Evolutionary conservation across 1,284 basidiomycete species (phyloP).

Genomic region (Rhodofomes roseus): DNA sequence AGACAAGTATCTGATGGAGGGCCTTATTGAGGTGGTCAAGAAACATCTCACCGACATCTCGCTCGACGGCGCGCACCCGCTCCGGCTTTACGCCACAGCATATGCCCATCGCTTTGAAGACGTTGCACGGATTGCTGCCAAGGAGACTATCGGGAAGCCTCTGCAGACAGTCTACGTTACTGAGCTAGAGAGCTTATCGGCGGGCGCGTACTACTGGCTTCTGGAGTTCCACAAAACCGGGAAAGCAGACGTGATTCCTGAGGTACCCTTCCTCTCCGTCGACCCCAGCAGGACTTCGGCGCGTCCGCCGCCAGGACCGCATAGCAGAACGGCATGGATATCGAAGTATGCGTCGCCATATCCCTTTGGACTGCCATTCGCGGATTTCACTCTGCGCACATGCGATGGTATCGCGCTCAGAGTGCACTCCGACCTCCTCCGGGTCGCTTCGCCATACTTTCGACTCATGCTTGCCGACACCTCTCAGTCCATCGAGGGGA

Average conservation of each 20-base stretch:
- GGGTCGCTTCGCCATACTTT: neutral
- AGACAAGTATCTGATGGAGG: constrained; percentile 12
- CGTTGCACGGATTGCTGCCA: neutral
- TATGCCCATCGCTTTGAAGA: constrained; percentile 5
- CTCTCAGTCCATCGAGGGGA: no score
- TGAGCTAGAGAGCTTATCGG: constrained; percentile 12
- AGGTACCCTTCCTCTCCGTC: neutral
- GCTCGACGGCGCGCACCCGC: constrained; percentile 19
- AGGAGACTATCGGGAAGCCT: neutral
- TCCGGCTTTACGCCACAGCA: constrained; percentile 32
- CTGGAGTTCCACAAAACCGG: constrained; percentile 4
- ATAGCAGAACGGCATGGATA: neutral
- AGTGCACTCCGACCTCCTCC: constrained; percentile 8
- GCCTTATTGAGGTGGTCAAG: neutral
- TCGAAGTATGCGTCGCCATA: neutral
- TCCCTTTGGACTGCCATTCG: constrained; percentile 3
- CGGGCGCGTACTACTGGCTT: constrained; percentile 9
- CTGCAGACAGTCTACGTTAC: neutral
- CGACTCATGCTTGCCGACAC: neutral
- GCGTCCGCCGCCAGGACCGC: neutral
- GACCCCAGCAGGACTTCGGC: neutral
- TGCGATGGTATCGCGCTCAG: constrained; percentile 13
- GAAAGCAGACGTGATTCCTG: neutral
- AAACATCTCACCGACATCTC: neutral
- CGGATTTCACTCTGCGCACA: constrained; percentile 13